Conservation (phyloP, 2,329 filamentous ascomycete species). For the Monilinia laxa region DNA sequence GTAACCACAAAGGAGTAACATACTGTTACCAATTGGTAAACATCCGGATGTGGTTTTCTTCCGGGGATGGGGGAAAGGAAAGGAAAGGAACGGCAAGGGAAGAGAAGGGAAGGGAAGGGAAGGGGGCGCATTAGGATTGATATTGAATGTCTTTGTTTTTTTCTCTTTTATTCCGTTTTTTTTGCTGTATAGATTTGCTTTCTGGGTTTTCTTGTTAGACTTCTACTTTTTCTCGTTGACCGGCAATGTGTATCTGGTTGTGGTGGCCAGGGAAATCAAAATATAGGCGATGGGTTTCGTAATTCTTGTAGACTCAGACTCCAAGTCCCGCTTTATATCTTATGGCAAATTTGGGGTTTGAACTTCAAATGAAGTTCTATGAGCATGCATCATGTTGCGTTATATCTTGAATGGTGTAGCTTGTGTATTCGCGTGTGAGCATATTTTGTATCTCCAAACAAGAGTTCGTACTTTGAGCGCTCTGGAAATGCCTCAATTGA, state of each 20-base stretch:
- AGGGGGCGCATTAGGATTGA: background rate
- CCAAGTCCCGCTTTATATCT: background rate
- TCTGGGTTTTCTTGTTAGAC: background rate
- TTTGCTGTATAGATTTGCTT: background rate
- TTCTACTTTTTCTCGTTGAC: background rate
- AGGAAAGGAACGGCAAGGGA: too few relatives aligned
- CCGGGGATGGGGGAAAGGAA: too few relatives aligned
- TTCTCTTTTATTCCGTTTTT: background rate
- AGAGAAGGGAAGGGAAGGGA: too few relatives aligned
- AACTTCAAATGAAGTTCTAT: background rate
- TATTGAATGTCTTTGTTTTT: background rate
- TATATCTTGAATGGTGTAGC: background rate
- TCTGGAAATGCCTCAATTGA: background rate
- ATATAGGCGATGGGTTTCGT: background rate
- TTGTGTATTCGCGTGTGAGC: background rate
- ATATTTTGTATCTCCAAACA: background rate
- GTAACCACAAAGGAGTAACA: background rate
- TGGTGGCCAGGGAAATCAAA: background rate
- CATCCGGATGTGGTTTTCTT: background rate
- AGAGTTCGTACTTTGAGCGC: background rate
- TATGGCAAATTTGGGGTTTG: background rate
- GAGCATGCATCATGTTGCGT: background rate
- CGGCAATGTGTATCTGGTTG: background rate
- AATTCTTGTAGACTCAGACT: background rate
- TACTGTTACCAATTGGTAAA: background rate